Conservation (phyloP, 768 basidiomycete species). For the Mycena capillaripes region DNA sequence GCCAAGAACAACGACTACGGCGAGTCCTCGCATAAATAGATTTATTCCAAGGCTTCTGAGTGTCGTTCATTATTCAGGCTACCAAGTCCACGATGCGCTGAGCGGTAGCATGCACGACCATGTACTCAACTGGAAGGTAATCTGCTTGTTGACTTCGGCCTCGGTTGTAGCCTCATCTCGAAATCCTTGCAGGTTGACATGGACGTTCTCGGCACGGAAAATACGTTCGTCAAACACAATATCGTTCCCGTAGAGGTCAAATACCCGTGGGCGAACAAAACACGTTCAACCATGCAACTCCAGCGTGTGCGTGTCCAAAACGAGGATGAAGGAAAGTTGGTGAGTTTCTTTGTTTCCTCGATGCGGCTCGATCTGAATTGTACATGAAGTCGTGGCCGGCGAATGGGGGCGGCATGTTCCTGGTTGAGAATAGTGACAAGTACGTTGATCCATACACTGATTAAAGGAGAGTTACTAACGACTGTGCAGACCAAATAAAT, state of each 20-base stretch:
- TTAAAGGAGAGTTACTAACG: background rate
- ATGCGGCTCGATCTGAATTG: background rate
- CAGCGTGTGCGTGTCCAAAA: conserved; percentile 55
- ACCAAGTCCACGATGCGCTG: conserved; percentile 37
- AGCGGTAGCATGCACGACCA: conserved; percentile 68
- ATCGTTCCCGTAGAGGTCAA: conserved; percentile 57
- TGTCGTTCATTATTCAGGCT: conserved; percentile 18
- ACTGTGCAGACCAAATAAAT: conserved; percentile 52
- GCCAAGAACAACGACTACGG: conserved; percentile 58
- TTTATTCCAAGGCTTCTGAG: too few relatives aligned
- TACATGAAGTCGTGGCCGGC: conserved; percentile 47
- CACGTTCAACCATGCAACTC: conserved; percentile 46
- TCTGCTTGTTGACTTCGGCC: background rate
- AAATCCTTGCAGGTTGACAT: conserved; percentile 57
- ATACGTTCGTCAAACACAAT: conserved; percentile 62
- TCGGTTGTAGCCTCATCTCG: too few relatives aligned
- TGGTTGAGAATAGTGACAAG: conserved; percentile 57
- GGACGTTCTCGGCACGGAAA: conserved; percentile 64
- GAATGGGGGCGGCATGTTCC: conserved; percentile 63
- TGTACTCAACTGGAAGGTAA: conserved; percentile 64
- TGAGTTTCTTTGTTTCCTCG: conserved; percentile 20
- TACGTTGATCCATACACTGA: conserved; percentile 35
- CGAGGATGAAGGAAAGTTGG: conserved; percentile 60
- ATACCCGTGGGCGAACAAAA: conserved; percentile 62
- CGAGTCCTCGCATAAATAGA: conserved; percentile 32